Evolutionary conservation across 805 yeast species (phyloP).

Genomic region (Spathaspora boniae): DNA sequence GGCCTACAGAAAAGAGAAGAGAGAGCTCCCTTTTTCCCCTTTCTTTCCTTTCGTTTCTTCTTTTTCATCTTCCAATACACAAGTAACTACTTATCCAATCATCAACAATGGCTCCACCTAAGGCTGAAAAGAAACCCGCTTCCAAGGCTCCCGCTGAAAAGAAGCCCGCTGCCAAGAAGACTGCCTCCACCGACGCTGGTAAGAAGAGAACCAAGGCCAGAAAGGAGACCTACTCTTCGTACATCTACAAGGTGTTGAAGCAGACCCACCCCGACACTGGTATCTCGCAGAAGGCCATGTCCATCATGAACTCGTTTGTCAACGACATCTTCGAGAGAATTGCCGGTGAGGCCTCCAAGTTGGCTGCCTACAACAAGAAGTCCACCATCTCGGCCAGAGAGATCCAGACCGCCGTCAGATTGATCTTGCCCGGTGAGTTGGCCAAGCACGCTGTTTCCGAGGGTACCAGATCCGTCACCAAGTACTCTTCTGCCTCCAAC

Average conservation of each 20-base stretch:
- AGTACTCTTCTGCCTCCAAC: slow-evolving; percentile 72
- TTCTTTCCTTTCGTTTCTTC: slow-evolving; percentile 3
- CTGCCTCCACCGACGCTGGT: slow-evolving; percentile 70
- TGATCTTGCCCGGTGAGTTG: slow-evolving; percentile 96
- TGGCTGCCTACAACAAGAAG: slow-evolving; percentile 98
- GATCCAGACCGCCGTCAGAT: slow-evolving; percentile 97
- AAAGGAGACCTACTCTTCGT: slow-evolving; percentile 97
- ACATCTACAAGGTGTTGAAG: slow-evolving; percentile 96
- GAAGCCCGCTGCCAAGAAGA: slow-evolving; percentile 87
- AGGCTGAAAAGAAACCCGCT: slow-evolving; percentile 75
- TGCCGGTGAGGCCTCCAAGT: slow-evolving; percentile 95
- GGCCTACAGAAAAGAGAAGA: not conserved
- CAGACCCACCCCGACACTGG: slow-evolving; percentile 99
- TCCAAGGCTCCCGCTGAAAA: slow-evolving; percentile 97
- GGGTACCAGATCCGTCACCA: slow-evolving; percentile 98
- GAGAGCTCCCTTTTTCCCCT: not conserved
- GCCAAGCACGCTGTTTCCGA: slow-evolving; percentile 98
- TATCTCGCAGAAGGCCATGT: slow-evolving; percentile 98
- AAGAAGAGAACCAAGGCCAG: slow-evolving; percentile 94
- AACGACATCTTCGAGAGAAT: slow-evolving; percentile 98
- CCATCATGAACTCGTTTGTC: slow-evolving; percentile 97
- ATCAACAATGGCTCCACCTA: slow-evolving; percentile 63
- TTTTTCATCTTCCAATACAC: not conserved
- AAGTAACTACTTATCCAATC: slow-evolving; percentile 5
- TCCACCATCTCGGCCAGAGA: slow-evolving; percentile 97